Evolutionary conservation across 2,329 filamentous ascomycete genomes (phyloP).

Genomic region (Neurospora sp.): DNA sequence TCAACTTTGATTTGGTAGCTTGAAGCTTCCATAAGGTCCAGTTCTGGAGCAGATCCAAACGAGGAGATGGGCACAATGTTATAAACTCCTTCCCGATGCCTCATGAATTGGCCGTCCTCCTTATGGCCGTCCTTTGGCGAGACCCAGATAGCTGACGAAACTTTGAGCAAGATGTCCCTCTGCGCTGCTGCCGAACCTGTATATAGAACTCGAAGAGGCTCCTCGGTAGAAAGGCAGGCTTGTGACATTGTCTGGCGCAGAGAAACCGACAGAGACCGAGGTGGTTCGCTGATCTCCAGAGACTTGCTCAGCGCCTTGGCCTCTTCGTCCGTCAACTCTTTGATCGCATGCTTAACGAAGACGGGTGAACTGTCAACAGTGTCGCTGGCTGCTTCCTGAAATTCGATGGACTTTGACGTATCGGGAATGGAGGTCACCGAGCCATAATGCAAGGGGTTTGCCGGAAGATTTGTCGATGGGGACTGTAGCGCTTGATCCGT

Average conservation of each 20-base stretch:
- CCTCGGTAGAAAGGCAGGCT: slow-evolving; percentile 32
- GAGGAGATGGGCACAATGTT: slow-evolving; percentile 42
- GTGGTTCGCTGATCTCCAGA: slow-evolving; percentile 24
- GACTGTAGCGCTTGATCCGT: slow-evolving; percentile 37
- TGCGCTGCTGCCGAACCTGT: slow-evolving; percentile 32
- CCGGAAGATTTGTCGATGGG: slow-evolving; percentile 26
- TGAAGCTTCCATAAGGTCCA: slow-evolving; percentile 42
- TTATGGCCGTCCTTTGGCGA: slow-evolving; percentile 25
- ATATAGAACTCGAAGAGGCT: slow-evolving; percentile 40
- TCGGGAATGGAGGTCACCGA: slow-evolving; percentile 1
- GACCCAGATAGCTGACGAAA: slow-evolving; percentile 38
- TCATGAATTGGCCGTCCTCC: slow-evolving; percentile 20
- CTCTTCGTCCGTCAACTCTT: slow-evolving; percentile 31
- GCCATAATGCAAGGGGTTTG: slow-evolving; percentile 15
- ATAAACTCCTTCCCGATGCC: slow-evolving; percentile 33
- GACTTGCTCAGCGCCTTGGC: slow-evolving; percentile 25
- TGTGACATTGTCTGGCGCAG: slow-evolving; percentile 41
- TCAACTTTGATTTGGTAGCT: slow-evolving; percentile 42
- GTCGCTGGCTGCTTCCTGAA: slow-evolving; percentile 30
- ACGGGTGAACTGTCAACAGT: slow-evolving; percentile 9
- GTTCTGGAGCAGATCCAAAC: slow-evolving; percentile 38
- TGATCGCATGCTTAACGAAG: slow-evolving; percentile 35
- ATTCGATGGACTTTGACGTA: slow-evolving; percentile 31
- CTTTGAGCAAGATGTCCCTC: slow-evolving; percentile 34
- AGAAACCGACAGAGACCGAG: slow-evolving; percentile 29